Base-by-base conservation (phyloP, 495 filamentous ascomycete genomes). In the Penicillium ucsense region DNA sequence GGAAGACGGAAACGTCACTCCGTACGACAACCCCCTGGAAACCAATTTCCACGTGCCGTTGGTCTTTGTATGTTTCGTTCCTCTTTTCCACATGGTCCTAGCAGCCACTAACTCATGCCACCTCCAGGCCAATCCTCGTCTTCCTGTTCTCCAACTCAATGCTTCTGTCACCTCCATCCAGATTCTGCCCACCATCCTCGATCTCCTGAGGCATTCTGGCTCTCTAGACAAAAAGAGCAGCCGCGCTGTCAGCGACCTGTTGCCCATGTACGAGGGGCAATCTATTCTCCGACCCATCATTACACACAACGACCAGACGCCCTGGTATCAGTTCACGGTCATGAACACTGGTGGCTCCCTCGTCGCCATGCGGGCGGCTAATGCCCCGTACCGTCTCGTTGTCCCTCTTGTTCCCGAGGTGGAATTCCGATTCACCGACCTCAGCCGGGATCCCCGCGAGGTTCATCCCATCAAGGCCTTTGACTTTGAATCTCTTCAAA, bases 21-120 rank as follows among this genome's bases (percentile, higher is more conserved):
- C 71, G 8, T 77, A 74, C 44, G 68, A 71, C 46, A 77, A 77
- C 54, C 72, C 72, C 5, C 70, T 74, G 41, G 60, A 73, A 43
- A 63, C 64, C 46, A 75, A 68, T 54, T 70, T 75, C 57, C 67
- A 72, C 48, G 70, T 77, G 4, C 74, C 74, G 4, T 58, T 77
- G n/a, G 59, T 76, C 29, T 61, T 77, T 11, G 64, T 51, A 20
- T 43, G 51, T 50, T 29, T 11, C n/a, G 1, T 7, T 33, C 36
- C 7, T 37, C 2, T 9, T 7, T 28, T 11, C 8, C n/a, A 31
- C n/a, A 35, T 9, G 32, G 27, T 32, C 45, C 35, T 45, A 44
- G 36, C 33, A 20, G 20, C 20, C 20, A 34, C 31, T 41, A 31
- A 43, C 30, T 7, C 2, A 8, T 12, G 20, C 11, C 5, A 11